Conservation (phyloP, 2,329 filamentous ascomycete species). For the Teratosphaeriaceae sp. region DNA sequence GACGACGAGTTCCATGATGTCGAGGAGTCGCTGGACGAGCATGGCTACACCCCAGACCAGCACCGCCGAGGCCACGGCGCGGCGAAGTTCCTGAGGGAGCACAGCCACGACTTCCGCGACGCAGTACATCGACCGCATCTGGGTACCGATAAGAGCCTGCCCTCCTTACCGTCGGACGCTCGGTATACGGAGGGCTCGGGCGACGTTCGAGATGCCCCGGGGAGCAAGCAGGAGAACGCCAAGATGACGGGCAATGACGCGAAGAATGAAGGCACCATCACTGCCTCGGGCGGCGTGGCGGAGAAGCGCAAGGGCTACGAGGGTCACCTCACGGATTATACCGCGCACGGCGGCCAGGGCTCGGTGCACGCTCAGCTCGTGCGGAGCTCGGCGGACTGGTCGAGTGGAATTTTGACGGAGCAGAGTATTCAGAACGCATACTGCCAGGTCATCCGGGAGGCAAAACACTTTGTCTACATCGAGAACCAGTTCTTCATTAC, state of each 20-base stretch:
- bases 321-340: conserved; percentile 18
- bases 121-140: conserved; percentile 6
- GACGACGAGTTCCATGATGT: conserved; percentile 24
- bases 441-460: conserved; percentile 73
- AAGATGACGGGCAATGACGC: conserved; percentile 28
- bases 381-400: conserved; percentile 91
- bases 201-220: neutral
- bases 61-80: conserved; percentile 23
- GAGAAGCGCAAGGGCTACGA: conserved; percentile 25
- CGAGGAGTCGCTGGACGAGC: conserved; percentile 22
- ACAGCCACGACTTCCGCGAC: conserved; percentile 8
- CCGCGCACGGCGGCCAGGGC: conserved; percentile 47
- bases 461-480: conserved; percentile 91
- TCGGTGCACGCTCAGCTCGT: conserved; percentile 77
- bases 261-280: conserved; percentile 24
- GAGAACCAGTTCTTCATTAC: conserved; percentile 99
- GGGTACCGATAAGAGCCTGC: conserved; percentile 5
- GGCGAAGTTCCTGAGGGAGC: conserved; percentile 14
- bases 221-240: conserved; percentile 22
- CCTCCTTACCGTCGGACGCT: conserved; percentile 6
- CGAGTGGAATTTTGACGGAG: conserved; percentile 77
- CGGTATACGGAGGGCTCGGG: neutral
- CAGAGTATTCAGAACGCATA: conserved; percentile 87
- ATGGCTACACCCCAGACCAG: conserved; percentile 26
- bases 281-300: conserved; percentile 26